Percentiles rank a stretch among this genome's conserved stretches.
Evolutionary conservation across 148 eudicot genomes (phyloP).

Genomic region (Cornus suecica): DNA sequence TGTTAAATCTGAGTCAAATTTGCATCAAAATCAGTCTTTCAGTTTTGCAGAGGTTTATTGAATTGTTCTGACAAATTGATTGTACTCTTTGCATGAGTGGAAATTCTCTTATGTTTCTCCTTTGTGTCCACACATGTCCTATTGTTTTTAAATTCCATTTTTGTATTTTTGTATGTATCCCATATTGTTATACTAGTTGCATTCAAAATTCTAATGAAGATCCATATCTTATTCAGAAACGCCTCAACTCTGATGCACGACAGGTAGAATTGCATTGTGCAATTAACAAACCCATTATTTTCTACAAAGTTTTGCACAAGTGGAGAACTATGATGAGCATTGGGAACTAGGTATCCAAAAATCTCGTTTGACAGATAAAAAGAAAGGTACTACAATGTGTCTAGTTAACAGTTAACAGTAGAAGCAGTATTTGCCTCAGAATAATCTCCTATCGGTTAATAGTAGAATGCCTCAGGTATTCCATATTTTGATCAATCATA

Average conservation of each 20-base stretch:
- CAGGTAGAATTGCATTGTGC: not conserved
- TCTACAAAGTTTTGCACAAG: not conserved
- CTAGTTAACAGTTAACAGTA: not conserved
- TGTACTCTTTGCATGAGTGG: not conserved
- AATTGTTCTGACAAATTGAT: not conserved
- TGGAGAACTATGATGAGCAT: not conserved
- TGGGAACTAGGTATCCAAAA: not conserved
- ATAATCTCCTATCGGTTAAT: not conserved
- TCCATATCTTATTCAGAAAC: not conserved
- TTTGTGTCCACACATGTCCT: not conserved
- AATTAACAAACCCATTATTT: not conserved
- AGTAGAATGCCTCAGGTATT: not conserved
- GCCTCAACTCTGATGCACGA: not conserved
- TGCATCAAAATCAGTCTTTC: not conserved
- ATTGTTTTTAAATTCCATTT: not conserved
- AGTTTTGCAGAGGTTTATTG: not conserved
- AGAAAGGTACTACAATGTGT: not conserved
- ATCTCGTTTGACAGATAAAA: not conserved
- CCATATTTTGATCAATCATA: not conserved
- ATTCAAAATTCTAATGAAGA: not conserved
- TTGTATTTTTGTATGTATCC: not conserved
- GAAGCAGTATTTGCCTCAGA: conserved; percentile 1
- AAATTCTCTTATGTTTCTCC: not conserved
- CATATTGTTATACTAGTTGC: not conserved
- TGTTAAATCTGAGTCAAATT: not conserved